Percentiles rank a stretch among this genome's conserved stretches.
Conservation (phyloP, 2,329 filamentous ascomycete species). For the Colletotrichum trifolii region DNA sequence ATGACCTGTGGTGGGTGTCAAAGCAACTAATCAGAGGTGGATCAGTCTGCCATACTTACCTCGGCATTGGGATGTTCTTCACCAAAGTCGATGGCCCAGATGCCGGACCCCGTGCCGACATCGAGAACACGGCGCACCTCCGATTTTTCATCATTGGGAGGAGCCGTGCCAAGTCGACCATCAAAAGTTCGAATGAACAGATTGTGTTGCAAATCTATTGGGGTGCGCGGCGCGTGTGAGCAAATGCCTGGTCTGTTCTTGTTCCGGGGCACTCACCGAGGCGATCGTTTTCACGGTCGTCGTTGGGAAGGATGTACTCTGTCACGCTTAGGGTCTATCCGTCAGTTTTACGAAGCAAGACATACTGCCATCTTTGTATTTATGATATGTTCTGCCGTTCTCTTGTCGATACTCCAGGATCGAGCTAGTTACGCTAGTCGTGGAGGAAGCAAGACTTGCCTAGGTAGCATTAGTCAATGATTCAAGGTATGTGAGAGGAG, state of each 20-base stretch:
- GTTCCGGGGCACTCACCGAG: neutral
- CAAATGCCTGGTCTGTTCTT: neutral
- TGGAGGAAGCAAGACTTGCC: slow-evolving; percentile 35
- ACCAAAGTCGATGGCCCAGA: slow-evolving; percentile 42
- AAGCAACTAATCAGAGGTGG: too few relatives aligned
- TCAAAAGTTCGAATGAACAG: slow-evolving; percentile 40
- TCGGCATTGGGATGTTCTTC: slow-evolving; percentile 6
- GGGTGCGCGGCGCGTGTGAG: neutral
- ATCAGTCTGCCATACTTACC: neutral
- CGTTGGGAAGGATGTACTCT: slow-evolving; percentile 22
- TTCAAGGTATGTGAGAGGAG: too few relatives aligned
- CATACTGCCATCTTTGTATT: slow-evolving; percentile 35
- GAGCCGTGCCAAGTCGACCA: slow-evolving; percentile 38
- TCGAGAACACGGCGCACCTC: slow-evolving; percentile 37
- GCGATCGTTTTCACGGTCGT: slow-evolving; percentile 11
- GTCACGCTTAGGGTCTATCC: too few relatives aligned
- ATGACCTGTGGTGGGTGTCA: neutral
- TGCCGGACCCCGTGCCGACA: slow-evolving; percentile 40
- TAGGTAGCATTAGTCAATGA: neutral
- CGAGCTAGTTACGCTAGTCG: slow-evolving; percentile 46
- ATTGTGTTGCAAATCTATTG: slow-evolving; percentile 42
- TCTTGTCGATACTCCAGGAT: slow-evolving; percentile 49
- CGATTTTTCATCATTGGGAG: neutral
- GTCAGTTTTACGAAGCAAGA: neutral
- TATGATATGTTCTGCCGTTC: slow-evolving; percentile 51